phyloP scores from a whole-genome alignment of 1,139 yeast species.

The Suhomyces guaymorum region DNA sequence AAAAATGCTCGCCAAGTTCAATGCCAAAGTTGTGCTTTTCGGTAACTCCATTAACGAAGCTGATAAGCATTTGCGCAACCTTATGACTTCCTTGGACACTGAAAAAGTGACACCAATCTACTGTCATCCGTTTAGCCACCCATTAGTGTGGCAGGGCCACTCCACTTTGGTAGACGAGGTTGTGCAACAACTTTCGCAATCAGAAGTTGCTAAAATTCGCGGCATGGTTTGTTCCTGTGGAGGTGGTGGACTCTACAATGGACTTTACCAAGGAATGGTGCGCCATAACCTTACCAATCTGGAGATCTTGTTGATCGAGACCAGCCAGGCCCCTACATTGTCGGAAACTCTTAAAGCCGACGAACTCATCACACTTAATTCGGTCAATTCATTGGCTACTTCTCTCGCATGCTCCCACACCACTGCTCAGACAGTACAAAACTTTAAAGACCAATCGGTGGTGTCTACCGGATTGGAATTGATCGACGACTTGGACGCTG shows the following conservation, averaged over 20 bases:
- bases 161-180: conserved; percentile 61
- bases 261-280: conserved; percentile 57
- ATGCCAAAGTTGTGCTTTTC: conserved; percentile 54
- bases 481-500: conserved; percentile 58
- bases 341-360: conserved; percentile 48
- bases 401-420: conserved; percentile 62
- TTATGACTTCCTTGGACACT: conserved; percentile 18
- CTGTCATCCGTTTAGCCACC: conserved; percentile 71
- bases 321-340: conserved; percentile 61
- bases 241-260: conserved; percentile 74
- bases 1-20: conserved; percentile 39
- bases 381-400: conserved; percentile 58
- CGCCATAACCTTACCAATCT: conserved; percentile 31
- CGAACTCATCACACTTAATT: conserved; percentile 43
- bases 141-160: conserved; percentile 70
- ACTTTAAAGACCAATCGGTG: conserved; percentile 31
- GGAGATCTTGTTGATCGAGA: conserved; percentile 44
- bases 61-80: conserved; percentile 46
- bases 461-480: conserved; percentile 45
- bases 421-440: conserved; percentile 46
- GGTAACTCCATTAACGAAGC: conserved; percentile 72
- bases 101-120: conserved; percentile 44
- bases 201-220: conserved; percentile 38
- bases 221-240: conserved; percentile 71
- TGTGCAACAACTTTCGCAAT: conserved; percentile 33